Percentiles rank a stretch among this genome's conserved stretches.
phyloP scores from a whole-genome alignment of 495 filamentous ascomycete species.

The Daldinia grandis region DNA sequence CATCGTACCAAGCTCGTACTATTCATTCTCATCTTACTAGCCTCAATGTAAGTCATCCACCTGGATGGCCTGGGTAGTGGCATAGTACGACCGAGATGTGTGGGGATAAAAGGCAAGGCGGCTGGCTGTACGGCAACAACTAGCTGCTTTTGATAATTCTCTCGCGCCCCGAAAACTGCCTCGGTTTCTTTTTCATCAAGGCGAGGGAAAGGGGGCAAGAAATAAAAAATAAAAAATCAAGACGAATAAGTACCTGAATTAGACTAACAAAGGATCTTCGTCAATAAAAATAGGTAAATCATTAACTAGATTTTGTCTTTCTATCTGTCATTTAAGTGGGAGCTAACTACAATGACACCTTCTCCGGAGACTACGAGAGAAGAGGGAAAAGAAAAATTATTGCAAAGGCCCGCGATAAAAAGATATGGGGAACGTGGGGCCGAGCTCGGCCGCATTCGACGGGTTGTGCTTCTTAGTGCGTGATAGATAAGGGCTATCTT shows the following conservation, averaged over 20 bases:
- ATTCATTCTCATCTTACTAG: constrained; percentile 40
- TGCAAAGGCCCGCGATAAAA: constrained; percentile 33
- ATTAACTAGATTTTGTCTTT: constrained; percentile 22
- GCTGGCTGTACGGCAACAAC: constrained; percentile 30
- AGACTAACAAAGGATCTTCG: constrained; percentile 6
- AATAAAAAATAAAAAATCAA: not conserved
- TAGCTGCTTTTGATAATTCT: constrained; percentile 12
- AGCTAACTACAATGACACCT: constrained; percentile 36
- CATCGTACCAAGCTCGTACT: constrained; percentile 43
- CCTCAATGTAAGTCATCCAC: constrained; percentile 45
- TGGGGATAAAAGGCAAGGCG: constrained; percentile 30
- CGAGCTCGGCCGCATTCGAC: constrained; percentile 39
- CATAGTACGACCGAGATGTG: constrained; percentile 45
- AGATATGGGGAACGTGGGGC: constrained; percentile 39
- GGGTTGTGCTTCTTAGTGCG: constrained; percentile 27
- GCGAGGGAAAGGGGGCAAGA: constrained; percentile 4
- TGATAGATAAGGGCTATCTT: constrained; percentile 41
- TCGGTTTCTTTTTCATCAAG: constrained; percentile 4
- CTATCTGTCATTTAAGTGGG: constrained; percentile 1
- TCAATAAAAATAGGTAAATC: constrained; percentile 6
- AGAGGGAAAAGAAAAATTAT: constrained; percentile 23
- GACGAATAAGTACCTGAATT: not conserved
- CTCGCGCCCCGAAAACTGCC: constrained; percentile 19
- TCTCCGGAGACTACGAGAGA: constrained; percentile 21
- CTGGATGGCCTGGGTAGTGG: constrained; percentile 30